A percentile compares a stretch with the other conserved stretches of the same genome.
These are phyloP conservation scores for Phytophthora melonis DNA, from an alignment of 352 stramenopile species.

Conservation along the genomic window DNA sequence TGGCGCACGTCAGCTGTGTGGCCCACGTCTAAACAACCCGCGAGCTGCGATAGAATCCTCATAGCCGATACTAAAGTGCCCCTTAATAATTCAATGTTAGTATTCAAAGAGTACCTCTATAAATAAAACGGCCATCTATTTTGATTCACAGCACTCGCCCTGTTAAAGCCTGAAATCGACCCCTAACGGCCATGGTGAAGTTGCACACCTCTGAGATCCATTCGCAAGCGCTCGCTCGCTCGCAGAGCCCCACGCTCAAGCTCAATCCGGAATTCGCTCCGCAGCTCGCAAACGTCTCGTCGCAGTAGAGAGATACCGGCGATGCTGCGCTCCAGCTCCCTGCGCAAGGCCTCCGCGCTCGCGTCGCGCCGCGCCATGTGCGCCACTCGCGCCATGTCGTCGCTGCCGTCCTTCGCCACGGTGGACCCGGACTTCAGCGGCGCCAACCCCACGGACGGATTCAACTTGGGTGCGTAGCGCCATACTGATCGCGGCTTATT, in stretches of 20 bases:
- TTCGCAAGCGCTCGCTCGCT: no score
- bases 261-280: conserved; percentile 32
- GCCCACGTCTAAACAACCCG: conserved; percentile 39
- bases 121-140: conserved; percentile 6
- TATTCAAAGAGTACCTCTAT: background rate
- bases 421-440: conserved; percentile 92
- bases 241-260: background rate
- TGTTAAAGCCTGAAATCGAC: background rate
- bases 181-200: conserved; percentile 10
- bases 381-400: conserved; percentile 57
- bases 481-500: no score
- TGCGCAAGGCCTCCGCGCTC: conserved; percentile 39
- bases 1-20: conserved; percentile 27
- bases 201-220: conserved; percentile 1
- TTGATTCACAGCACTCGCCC: background rate
- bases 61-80: background rate
- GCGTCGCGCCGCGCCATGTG: conserved; percentile 31
- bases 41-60: background rate
- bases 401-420: conserved; percentile 92
- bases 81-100: no score
- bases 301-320: background rate
- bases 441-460: conserved; percentile 78
- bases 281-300: conserved; percentile 3
- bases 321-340: conserved; percentile 38
- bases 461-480: conserved; percentile 82